Base-by-base conservation (phyloP, 306 rosid species). In the Vigna trinervia region DNA sequence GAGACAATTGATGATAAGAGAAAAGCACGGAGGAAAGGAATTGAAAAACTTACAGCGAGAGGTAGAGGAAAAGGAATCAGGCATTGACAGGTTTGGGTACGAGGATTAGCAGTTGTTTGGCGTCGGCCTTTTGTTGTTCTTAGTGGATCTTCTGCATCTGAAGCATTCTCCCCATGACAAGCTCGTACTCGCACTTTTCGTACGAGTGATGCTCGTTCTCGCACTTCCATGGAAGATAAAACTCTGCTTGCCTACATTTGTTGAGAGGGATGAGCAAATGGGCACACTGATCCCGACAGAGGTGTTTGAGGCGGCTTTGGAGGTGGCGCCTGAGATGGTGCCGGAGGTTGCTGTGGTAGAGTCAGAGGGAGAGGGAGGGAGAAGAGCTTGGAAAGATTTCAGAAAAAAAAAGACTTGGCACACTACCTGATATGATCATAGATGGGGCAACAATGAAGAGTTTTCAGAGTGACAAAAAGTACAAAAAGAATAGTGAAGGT, bases 201-300 rank as follows among this genome's bases (percentile, higher is more conserved):
- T 89, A 95, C 32, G 90, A 34, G 69, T 95, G 19, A 17, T 17
- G 19, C 19, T 92, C 88, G 78, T 79, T 50, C 80, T 88, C 89
- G 83, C 97, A 95, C 86, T 92, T 95, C 99, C 96, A 95, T 2
- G 99, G 99, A 6, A 95, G 94, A 75, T 88, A 95, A 41, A 92
- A 65, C 83, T 90, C 97, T 0, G 96, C 80, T 36, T 92, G 97
- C 34, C 97, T 80, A 86, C 98, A 95, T 82, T 92, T 95, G 86
- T 95, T 95, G 78, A 95, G 97, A 77, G 97, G 98, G 71, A 92
- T 95, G 41, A 95, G 85, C 65, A 92, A 76, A 77, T 92, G 98
- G 6, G 99, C 97, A 71, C 99, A 95, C 62, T 92, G 97, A 73
- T 95, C 99, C 54, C 97, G 82, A 1, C 1, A 22, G 81, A 22